Evolutionary conservation across 257 asterid species (phyloP), one percentile per base, ranked within the genome.

Genomic region (Knoxia roxburghii): DNA sequence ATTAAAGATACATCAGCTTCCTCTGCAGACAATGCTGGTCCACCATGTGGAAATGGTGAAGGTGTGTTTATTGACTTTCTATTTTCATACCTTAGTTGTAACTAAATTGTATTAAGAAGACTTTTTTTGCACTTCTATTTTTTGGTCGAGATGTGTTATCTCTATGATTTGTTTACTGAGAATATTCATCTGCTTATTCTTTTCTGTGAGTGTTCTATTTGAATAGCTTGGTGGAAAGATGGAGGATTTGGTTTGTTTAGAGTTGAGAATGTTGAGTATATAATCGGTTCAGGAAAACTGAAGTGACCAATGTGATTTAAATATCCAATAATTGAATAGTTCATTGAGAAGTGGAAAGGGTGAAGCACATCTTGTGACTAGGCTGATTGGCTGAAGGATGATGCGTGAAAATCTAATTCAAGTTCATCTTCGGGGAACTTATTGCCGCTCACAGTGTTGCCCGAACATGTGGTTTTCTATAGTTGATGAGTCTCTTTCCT

Each of bases 1-100:
- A 57, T 81, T 75, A 77, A 81, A 69, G 85, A 79, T 62, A 82
- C 35, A 37, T 41, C 77, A 77, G 52, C 74, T 29, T 67, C 82
- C 61, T 52, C 80, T 46, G 64, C 2, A 50, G 82, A 83, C 69
- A 76, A 78, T 33, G 72, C 61, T 60, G 61, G 58, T 37, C 49
- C 48, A 29, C 74, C 69, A 46, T 71, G 53, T 35, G 82, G 63
- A 64, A 71, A 65, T 56, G 77, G 70, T 77, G 78, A 74, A 27
- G 32, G 32, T 71, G 48, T 53, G 20, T 13, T 18, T 71, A 32
- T 72, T 45, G n/a, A 18, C 10, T 26, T 65, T 10, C 17, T 49
- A 9, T 27, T 64, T 27, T 40, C 3, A 27, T 63, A 30, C 21
- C 63, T 57, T 32, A 18, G 17, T 43, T 63, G 24, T 6, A 23